Evolutionary conservation across 2,329 filamentous ascomycete species (phyloP).

Genomic region (Colletotrichum sp.): DNA sequence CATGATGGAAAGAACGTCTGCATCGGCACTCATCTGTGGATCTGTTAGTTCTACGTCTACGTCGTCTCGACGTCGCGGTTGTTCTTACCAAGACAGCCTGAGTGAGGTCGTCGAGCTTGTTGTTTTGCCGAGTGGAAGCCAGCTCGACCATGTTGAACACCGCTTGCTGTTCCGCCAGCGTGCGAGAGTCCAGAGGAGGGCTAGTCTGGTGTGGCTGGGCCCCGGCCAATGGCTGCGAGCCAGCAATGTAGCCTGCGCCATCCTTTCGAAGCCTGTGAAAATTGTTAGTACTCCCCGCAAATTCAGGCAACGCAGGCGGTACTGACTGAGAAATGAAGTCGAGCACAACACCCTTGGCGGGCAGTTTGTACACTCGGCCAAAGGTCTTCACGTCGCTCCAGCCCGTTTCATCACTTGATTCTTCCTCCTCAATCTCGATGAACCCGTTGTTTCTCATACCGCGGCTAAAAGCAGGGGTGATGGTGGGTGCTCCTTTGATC

Average conservation of each 20-base stretch:
- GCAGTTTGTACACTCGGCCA: constrained; percentile 69
- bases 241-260: constrained; percentile 41
- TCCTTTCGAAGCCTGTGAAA: constrained; percentile 37
- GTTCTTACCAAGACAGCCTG: constrained; percentile 65
- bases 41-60: constrained; percentile 21
- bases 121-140: constrained; percentile 48
- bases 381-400: constrained; percentile 65
- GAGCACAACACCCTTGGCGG: constrained; percentile 67
- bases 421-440: constrained; percentile 72
- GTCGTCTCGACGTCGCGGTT: not conserved
- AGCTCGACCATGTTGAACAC: constrained; percentile 68
- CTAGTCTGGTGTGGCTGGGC: constrained; percentile 16
- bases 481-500: constrained; percentile 57
- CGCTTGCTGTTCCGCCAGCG: constrained; percentile 68
- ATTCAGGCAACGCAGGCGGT: not conserved
- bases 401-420: constrained; percentile 58
- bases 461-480: constrained; percentile 61
- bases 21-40: constrained; percentile 48
- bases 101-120: constrained; percentile 59
- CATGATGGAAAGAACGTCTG: constrained; percentile 51
- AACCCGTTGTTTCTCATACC: constrained; percentile 74
- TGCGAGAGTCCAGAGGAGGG: constrained; percentile 43
- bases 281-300: constrained; percentile 14
- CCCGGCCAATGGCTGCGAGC: constrained; percentile 22
- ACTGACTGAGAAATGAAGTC: constrained; percentile 74